A percentile compares a stretch with the other conserved stretches of the same genome.
Conservation (phyloP, 208 protist species). For the Leishmania arabica region DNA sequence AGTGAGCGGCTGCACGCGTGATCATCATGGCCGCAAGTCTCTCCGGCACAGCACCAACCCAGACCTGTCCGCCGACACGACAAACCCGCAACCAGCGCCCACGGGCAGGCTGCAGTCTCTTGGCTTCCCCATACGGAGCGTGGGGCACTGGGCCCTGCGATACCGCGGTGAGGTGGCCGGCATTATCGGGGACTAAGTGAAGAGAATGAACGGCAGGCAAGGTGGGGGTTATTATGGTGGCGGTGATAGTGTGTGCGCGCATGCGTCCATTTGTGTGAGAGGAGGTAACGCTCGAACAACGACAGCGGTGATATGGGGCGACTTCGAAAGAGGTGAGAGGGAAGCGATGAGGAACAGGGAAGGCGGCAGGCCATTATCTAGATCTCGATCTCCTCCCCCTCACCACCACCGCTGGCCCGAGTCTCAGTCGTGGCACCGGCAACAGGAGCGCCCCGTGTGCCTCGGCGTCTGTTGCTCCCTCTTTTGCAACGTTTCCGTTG, state of each 20-base stretch:
- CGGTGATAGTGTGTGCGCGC: not conserved
- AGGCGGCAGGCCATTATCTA: not conserved
- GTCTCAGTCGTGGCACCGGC: not conserved
- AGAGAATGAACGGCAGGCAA: not conserved
- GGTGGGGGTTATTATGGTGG: not conserved
- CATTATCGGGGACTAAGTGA: not conserved
- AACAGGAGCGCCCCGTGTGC: not conserved
- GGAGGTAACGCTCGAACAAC: not conserved
- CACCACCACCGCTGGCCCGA: not conserved
- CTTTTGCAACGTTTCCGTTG: not conserved
- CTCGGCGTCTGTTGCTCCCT: not conserved
- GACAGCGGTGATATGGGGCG: not conserved
- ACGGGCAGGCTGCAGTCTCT: too few species aligned
- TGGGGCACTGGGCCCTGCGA: not conserved
- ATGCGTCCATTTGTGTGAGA: not conserved
- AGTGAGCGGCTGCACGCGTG: not conserved
- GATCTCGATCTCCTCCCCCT: not conserved
- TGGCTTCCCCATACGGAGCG: not conserved
- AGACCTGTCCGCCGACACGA: not conserved
- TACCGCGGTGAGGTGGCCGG: not conserved
- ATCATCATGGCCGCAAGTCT: not conserved
- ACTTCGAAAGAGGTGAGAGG: not conserved
- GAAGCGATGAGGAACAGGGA: not conserved
- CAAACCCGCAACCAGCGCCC: not conserved
- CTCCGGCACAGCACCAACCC: not conserved